Evolutionary conservation across 2,329 filamentous ascomycete species (phyloP).

Genomic region (Blastomyces percursus): DNA sequence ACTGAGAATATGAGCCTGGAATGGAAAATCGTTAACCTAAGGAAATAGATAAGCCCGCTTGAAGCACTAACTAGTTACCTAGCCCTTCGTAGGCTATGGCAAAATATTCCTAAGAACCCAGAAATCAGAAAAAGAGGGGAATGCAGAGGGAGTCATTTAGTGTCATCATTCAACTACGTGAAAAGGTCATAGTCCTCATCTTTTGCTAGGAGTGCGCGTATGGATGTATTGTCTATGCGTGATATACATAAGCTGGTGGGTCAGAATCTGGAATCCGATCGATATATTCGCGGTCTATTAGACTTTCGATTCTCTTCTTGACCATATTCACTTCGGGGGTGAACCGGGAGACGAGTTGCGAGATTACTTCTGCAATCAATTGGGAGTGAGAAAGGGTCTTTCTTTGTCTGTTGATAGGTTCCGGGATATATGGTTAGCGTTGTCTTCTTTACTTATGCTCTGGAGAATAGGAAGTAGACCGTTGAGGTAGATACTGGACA

Average conservation of each 20-base stretch:
- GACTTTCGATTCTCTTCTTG: conserved; percentile 42
- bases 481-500: neutral
- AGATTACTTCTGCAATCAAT: conserved; percentile 41
- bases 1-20: neutral
- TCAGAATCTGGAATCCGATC: conserved; percentile 34
- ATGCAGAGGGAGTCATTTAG: neutral
- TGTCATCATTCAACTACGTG: neutral
- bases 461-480: neutral
- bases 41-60: neutral
- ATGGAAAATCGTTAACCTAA: neutral
- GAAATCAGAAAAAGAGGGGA: neutral
- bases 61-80: neutral
- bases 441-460: neutral
- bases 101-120: neutral
- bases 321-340: conserved; percentile 43
- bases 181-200: neutral
- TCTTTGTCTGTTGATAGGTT: conserved; percentile 31
- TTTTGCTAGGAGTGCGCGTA: neutral
- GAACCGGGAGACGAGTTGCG: conserved; percentile 39
- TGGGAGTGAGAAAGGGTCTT: conserved; percentile 39
- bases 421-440: neutral
- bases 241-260: conserved; percentile 36
- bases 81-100: neutral
- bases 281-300: conserved; percentile 45
- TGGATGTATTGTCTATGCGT: conserved; percentile 24